These are phyloP conservation scores for Suhomyces bribrorum DNA, from an alignment of 1,139 yeast species.

Conservation along the genomic window DNA sequence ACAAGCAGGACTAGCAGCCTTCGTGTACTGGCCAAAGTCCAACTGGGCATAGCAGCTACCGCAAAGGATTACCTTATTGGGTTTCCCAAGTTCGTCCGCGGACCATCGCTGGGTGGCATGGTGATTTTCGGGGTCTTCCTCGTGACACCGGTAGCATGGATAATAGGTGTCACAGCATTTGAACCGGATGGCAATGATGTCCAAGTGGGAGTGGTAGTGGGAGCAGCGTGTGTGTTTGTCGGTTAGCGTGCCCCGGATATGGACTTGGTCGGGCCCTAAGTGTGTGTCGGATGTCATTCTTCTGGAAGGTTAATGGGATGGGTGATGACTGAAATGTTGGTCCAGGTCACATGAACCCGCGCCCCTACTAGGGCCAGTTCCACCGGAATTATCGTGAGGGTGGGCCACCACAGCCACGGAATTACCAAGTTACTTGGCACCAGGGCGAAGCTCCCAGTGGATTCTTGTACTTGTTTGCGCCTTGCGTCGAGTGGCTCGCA, in stretches of 20 bases:
- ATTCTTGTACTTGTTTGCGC: neutral
- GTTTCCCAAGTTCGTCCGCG: slow-evolving; percentile 16
- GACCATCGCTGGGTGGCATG: slow-evolving; percentile 25
- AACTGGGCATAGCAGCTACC: slow-evolving; percentile 37
- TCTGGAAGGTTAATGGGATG: too few relatives aligned
- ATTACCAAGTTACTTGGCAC: too few relatives aligned
- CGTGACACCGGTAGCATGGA: slow-evolving; percentile 47
- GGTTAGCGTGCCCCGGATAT: slow-evolving; percentile 14
- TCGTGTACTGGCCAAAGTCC: slow-evolving; percentile 30
- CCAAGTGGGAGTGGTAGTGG: slow-evolving; percentile 38
- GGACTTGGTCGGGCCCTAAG: slow-evolving; percentile 3
- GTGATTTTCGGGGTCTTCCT: slow-evolving; percentile 12
- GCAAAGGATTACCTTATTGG: slow-evolving; percentile 33
- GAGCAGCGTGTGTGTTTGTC: slow-evolving; percentile 41
- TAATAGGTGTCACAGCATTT: slow-evolving; percentile 39
- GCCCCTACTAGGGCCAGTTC: too few relatives aligned
- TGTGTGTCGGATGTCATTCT: neutral
- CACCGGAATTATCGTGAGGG: too few relatives aligned
- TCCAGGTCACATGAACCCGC: too few relatives aligned
- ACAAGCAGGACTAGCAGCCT: slow-evolving; percentile 21
- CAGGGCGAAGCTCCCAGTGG: too few relatives aligned
- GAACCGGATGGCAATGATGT: slow-evolving; percentile 46
- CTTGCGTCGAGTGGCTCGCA: too few relatives aligned
- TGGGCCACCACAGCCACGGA: too few relatives aligned
- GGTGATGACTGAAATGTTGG: too few relatives aligned